Evolutionary conservation across 2,329 filamentous ascomycete genomes (phyloP).

Genomic region (Raffaelea deltoideospora): DNA sequence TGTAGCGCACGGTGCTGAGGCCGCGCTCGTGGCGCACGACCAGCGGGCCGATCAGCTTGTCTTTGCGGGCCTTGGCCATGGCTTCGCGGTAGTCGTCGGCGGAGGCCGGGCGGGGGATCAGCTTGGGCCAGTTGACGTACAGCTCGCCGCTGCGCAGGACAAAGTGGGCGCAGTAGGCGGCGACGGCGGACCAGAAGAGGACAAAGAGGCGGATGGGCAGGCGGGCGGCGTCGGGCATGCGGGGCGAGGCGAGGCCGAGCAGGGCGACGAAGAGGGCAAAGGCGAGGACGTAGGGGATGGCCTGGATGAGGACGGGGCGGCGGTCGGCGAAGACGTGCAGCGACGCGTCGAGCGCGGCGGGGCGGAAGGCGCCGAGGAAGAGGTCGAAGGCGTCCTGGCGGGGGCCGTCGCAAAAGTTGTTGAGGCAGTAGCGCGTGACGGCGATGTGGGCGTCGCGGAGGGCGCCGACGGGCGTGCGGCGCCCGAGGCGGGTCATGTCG

Average conservation of each 20-base stretch:
- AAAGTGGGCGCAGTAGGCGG: constrained; percentile 60
- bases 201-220: constrained; percentile 73
- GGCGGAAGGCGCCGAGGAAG: constrained; percentile 76
- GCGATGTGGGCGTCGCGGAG: constrained; percentile 81
- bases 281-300: constrained; percentile 80
- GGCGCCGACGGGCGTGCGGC: constrained; percentile 71
- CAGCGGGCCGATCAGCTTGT: constrained; percentile 64
- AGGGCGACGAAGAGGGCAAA: constrained; percentile 75
- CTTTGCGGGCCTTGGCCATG: constrained; percentile 65
- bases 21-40: constrained; percentile 65
- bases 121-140: constrained; percentile 96
- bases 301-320: constrained; percentile 74
- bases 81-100: constrained; percentile 82
- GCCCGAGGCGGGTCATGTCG: constrained; percentile 87
- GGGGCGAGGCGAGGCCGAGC: constrained; percentile 57
- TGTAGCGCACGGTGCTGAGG: constrained; percentile 65
- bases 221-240: constrained; percentile 57
- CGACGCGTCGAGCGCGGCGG: constrained; percentile 52
- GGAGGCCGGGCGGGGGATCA: constrained; percentile 78
- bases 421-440: constrained; percentile 73
- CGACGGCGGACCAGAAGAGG: constrained; percentile 58
- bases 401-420: constrained; percentile 91
- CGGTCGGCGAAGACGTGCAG: constrained; percentile 69
- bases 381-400: constrained; percentile 91
- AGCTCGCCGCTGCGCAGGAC: constrained; percentile 76